Conservation (phyloP, 73 alveolate species). For the Effrenium voratum region DNA sequence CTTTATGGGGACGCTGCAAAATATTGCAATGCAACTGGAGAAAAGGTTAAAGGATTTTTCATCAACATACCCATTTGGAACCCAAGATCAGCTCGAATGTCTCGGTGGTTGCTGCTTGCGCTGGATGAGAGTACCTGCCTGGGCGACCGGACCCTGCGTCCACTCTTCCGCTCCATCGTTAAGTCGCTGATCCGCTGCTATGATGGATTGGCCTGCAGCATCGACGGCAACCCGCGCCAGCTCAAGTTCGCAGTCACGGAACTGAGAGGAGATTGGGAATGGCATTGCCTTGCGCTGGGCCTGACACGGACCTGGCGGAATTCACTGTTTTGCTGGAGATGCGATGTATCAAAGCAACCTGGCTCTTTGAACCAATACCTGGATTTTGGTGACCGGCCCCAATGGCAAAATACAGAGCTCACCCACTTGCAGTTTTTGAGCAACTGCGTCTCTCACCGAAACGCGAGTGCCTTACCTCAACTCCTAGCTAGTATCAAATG, state of each 20-base stretch:
- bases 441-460: neutral
- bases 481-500: no score
- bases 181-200: neutral
- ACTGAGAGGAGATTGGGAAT: neutral
- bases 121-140: neutral
- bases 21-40: neutral
- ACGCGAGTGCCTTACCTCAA: no score
- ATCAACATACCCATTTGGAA: neutral
- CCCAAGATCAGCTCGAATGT: neutral
- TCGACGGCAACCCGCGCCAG: neutral
- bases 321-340: neutral
- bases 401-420: neutral
- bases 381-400: neutral
- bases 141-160: neutral
- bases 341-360: neutral
- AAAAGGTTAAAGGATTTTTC: neutral
- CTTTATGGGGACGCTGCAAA: slow-evolving; percentile 14
- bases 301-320: neutral
- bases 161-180: neutral
- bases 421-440: neutral
- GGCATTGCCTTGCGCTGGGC: neutral
- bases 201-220: neutral
- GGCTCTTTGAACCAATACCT: neutral
- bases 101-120: neutral
- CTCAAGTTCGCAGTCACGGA: neutral